Base-by-base conservation (phyloP, 495 filamentous ascomycete genomes). In the Penicillium angulare region DNA sequence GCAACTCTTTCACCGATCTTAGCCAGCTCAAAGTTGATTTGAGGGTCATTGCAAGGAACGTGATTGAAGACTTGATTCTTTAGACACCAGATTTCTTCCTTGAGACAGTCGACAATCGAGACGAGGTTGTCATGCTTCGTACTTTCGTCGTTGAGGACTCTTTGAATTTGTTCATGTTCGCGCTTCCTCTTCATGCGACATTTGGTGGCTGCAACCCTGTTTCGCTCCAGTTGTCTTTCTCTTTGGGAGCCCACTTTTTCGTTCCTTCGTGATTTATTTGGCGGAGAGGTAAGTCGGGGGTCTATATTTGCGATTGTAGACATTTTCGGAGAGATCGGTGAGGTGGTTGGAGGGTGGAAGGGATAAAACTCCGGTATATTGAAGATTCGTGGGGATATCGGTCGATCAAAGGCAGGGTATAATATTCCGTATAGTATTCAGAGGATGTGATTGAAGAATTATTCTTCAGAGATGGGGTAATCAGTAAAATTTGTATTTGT, bases 191-290 rank as follows among this genome's bases (percentile, higher is more conserved):
- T 58, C 23, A 39, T 21, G 21, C 61, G 54, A 35, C 61, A 64
- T 42, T 64, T 64, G 47, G 56, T 64, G n/a, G 61, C 61, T 27
- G 61, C 59, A 35, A 64, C 44, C 13, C 61, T 54, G 43, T 64
- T 64, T 17, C 61, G 52, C 47, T 64, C 61, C 15, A 64, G 57
- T 34, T 61, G 61, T 22, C 43, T 53, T 21, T 58, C 52, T 3
- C 61, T 44, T 16, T 56, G 49, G 10, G 58, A 49, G 35, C 40
- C 54, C n/a, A 59, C 20, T 50, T 54, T 41, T 23, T 38, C 15
- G n/a, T n/a, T 3, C 24, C 16, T 5, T 4, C 20, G 8, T 23
- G 39, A 47, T 24, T 13, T 8, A 3, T 21, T 22, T 5, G 34
- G 34, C 16, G 55, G 9, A 20, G 52, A 10, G 22, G 41, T 3